Percentiles rank a stretch among this genome's conserved stretches.
These are phyloP conservation scores for Bigelowiella natans DNA, from an alignment of 78 protist genomes.

Conservation along the genomic window DNA sequence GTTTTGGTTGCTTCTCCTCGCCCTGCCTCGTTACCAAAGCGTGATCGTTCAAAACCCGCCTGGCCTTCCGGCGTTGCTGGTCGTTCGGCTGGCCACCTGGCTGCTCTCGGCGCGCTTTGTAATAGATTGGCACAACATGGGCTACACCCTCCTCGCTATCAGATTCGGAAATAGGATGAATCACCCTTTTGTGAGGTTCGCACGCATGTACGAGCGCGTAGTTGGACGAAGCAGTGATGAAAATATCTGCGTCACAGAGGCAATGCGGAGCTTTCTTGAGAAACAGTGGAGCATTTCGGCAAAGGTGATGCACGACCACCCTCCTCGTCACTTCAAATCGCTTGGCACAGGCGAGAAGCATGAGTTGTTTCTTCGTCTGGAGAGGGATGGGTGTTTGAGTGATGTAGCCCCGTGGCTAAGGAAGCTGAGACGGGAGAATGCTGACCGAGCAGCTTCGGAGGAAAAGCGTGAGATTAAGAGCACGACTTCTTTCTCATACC, in stretches of 20 bases:
- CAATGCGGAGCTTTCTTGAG: background rate
- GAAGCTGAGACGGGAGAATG: too few relatives aligned
- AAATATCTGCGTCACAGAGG: background rate
- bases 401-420: too few relatives aligned
- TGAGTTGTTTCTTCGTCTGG: too few relatives aligned
- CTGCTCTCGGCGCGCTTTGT: background rate
- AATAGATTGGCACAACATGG: background rate
- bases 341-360: too few relatives aligned
- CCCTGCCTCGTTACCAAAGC: background rate
- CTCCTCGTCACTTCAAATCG: background rate
- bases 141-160: background rate
- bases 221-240: background rate
- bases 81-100: background rate
- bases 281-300: background rate
- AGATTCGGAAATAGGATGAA: background rate
- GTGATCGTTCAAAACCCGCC: background rate
- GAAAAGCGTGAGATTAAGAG: too few relatives aligned
- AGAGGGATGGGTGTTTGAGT: too few relatives aligned
- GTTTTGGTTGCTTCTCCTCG: background rate
- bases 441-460: too few relatives aligned
- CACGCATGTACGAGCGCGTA: background rate
- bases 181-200: background rate
- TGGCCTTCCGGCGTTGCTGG: background rate
- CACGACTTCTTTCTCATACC: too few relatives aligned
- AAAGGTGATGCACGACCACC: background rate